Conservation (phyloP, 1,139 yeast species). For the Groenewaldozyma sp. region DNA sequence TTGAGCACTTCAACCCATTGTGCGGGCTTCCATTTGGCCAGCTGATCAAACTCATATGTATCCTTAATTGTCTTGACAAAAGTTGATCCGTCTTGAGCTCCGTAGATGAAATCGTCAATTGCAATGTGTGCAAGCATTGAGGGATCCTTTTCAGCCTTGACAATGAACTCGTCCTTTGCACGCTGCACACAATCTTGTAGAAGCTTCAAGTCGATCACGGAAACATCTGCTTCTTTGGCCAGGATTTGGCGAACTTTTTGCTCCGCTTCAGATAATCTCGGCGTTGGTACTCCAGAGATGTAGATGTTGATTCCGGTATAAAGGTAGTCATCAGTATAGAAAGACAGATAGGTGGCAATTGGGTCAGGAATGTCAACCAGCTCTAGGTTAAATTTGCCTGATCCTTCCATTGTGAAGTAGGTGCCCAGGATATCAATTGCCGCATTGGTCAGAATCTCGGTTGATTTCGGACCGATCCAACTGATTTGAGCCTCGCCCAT, state of each 20-base stretch:
- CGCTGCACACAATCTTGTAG: conserved; percentile 61
- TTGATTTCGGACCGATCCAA: conserved; percentile 75
- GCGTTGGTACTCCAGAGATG: conserved; percentile 71
- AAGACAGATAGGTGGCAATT: conserved; percentile 61
- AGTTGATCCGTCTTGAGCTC: conserved; percentile 51
- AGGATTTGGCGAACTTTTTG: conserved; percentile 40
- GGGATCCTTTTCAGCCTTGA: conserved; percentile 59
- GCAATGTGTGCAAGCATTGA: conserved; percentile 53
- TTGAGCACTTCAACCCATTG: conserved; percentile 58
- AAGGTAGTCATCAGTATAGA: conserved; percentile 54
- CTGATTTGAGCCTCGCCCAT: conserved; percentile 66
- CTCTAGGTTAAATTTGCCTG: conserved; percentile 58
- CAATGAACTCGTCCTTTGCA: conserved; percentile 52
- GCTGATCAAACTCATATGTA: conserved; percentile 50
- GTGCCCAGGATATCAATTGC: conserved; percentile 69
- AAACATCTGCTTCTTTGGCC: conserved; percentile 37
- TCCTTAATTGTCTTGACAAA: conserved; percentile 46
- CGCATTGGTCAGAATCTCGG: conserved; percentile 43
- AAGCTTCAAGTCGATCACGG: conserved; percentile 52
- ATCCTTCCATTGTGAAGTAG: conserved; percentile 54
- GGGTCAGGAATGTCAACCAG: conserved; percentile 82
- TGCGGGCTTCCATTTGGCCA: conserved; percentile 51
- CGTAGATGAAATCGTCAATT: conserved; percentile 73
- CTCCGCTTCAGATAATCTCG: conserved; percentile 45
- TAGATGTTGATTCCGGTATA: conserved; percentile 50